Conservation (phyloP, 75 land plant species). For the Selaginella moellendorffii region DNA sequence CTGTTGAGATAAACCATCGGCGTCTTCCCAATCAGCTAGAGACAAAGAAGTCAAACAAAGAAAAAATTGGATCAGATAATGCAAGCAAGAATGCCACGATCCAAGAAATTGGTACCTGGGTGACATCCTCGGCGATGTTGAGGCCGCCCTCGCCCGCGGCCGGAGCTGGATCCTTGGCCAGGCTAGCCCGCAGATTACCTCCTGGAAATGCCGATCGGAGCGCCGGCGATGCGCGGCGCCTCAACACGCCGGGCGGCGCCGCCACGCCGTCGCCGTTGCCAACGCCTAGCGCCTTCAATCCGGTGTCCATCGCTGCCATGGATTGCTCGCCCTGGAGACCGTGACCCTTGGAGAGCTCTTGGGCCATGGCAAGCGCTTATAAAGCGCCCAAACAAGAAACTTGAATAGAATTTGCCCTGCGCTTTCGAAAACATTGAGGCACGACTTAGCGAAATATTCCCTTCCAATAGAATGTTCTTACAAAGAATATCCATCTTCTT, state of each 20-base stretch:
- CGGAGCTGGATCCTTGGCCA: neutral
- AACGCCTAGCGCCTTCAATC: neutral
- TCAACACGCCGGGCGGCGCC: neutral
- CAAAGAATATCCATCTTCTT: too few relatives aligned
- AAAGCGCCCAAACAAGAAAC: too few relatives aligned
- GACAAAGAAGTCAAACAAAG: too few relatives aligned
- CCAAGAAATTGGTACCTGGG: slow-evolving; percentile 8
- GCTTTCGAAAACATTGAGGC: too few relatives aligned
- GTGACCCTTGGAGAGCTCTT: too few relatives aligned
- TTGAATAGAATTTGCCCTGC: too few relatives aligned
- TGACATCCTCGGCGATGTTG: slow-evolving; percentile 28
- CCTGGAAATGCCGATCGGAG: neutral
- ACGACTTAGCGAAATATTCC: too few relatives aligned
- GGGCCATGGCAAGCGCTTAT: too few relatives aligned
- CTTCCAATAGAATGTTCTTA: too few relatives aligned
- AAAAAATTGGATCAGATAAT: neutral
- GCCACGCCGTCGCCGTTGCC: neutral
- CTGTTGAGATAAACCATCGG: slow-evolving; percentile 80
- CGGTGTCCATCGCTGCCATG: neutral
- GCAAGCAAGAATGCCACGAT: neutral
- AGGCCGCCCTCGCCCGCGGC: slow-evolving; percentile 5
- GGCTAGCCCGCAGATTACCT: neutral
- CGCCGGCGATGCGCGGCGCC: neutral
- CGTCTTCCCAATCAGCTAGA: too few relatives aligned
- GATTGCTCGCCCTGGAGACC: too few relatives aligned